A percentile compares a stretch with the other conserved stretches of the same genome.
Evolutionary conservation across 2,329 filamentous ascomycete genomes (phyloP).

Genomic region (Trichoderma sp.): DNA sequence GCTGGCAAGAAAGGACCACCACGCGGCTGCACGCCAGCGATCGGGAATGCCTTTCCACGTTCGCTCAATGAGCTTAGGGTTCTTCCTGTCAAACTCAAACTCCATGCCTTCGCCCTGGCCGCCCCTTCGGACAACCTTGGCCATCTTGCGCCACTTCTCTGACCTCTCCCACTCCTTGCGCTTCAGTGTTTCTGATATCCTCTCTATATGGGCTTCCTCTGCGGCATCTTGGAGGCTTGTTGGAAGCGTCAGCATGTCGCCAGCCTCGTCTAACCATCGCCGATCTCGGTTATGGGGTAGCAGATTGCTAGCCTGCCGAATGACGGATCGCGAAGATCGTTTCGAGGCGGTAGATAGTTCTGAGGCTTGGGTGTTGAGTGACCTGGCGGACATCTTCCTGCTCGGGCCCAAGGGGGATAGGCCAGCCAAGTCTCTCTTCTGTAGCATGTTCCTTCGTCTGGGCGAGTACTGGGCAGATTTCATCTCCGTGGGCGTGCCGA

Average conservation of each 20-base stretch:
- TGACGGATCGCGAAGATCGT: conserved; percentile 55
- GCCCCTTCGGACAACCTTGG: conserved; percentile 55
- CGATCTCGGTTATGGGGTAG: conserved; percentile 63
- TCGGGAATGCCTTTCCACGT: conserved; percentile 99
- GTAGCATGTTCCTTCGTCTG: conserved; percentile 49
- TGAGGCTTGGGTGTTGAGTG: conserved; percentile 59
- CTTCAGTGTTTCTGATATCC: conserved; percentile 57
- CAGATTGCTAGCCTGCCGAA: conserved; percentile 60
- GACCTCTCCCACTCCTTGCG: conserved; percentile 63
- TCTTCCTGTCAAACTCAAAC: conserved; percentile 78
- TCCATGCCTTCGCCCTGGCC: conserved; percentile 60
- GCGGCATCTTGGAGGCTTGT: conserved; percentile 57
- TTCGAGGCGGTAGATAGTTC: conserved; percentile 53
- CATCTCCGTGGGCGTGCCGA: conserved; percentile 44
- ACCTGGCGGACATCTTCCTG: conserved; percentile 59
- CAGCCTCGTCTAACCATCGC: conserved; percentile 63
- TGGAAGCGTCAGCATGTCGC: conserved; percentile 65
- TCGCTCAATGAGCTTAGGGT: conserved; percentile 82
- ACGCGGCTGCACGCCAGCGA: conserved; percentile 88
- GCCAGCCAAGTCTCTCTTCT: conserved; percentile 38
- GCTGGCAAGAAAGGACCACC: conserved; percentile 86
- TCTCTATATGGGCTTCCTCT: conserved; percentile 57
- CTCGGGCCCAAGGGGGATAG: conserved; percentile 48
- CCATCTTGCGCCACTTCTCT: conserved; percentile 70
- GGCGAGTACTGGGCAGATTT: conserved; percentile 47